Evolutionary conservation across 345 rosid species (phyloP).

Genomic region (Moringa oleifera): DNA sequence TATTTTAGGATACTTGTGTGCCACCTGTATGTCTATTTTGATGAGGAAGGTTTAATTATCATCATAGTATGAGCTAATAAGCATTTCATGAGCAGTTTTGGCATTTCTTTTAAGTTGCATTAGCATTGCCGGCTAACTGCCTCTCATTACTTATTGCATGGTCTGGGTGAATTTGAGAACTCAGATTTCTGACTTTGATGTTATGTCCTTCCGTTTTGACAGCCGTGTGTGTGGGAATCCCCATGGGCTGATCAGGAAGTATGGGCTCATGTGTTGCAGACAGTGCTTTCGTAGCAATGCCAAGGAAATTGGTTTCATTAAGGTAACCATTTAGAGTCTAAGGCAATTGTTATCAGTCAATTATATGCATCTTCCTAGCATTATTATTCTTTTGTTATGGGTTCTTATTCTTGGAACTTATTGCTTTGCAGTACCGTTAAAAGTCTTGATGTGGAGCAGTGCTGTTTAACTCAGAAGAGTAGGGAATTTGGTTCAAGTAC

Average conservation of each 20-base stretch:
- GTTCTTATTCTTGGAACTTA: neutral
- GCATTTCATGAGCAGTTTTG: no score
- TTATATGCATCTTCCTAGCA: neutral
- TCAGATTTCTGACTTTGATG: neutral
- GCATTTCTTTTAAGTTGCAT: no score
- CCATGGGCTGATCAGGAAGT: constrained; percentile 31
- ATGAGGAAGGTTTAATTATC: no score
- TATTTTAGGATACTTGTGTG: no score
- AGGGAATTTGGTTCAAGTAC: neutral
- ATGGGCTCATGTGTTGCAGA: constrained; percentile 27
- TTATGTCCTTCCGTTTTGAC: neutral
- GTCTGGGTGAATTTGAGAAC: no score
- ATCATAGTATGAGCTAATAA: no score
- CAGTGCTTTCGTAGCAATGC: constrained; percentile 29
- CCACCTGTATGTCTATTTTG: no score
- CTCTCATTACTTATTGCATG: no score
- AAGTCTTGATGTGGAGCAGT: no score
- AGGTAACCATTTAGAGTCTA: constrained; percentile 19
- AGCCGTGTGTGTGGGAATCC: constrained; percentile 35
- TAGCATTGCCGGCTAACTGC: no score
- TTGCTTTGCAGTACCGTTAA: neutral
- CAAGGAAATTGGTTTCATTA: constrained; percentile 41
- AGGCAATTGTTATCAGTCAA: no score
- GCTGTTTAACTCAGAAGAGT: neutral
- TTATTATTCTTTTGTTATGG: neutral